These are phyloP conservation scores for Tylopilus subfusipes DNA, from an alignment of 768 basidiomycete species.

Conservation along the genomic window DNA sequence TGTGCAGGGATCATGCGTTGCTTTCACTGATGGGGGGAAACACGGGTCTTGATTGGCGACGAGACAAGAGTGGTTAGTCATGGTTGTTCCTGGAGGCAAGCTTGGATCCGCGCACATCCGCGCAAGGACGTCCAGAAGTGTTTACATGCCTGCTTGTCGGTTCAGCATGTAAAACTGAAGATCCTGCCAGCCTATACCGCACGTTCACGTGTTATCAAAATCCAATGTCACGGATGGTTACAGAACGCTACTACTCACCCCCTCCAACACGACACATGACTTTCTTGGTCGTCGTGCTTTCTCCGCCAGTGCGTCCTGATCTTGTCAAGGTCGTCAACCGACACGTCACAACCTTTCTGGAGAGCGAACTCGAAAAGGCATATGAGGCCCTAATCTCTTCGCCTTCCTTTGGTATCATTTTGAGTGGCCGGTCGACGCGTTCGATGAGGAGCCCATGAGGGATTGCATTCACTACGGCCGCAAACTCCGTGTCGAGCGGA, in stretches of 20 bases:
- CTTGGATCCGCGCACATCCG: neutral
- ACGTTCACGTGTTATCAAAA: constrained; percentile 1
- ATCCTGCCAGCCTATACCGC: constrained; percentile 68
- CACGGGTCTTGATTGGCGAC: neutral
- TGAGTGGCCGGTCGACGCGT: constrained; percentile 76
- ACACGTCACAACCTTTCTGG: constrained; percentile 73
- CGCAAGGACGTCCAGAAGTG: neutral
- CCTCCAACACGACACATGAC: constrained; percentile 91
- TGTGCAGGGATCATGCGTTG: constrained; percentile 22
- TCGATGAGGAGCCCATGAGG: constrained; percentile 75
- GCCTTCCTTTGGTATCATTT: constrained; percentile 59
- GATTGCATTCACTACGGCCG: constrained; percentile 67
- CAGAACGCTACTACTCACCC: constrained; percentile 46
- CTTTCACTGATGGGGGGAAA: constrained; percentile 12
- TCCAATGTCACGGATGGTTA: neutral
- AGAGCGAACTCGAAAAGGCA: constrained; percentile 69
- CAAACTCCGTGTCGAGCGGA: constrained; percentile 81
- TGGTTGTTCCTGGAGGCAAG: neutral
- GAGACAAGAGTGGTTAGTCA: neutral
- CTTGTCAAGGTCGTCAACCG: constrained; percentile 76
- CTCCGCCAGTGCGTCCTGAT: constrained; percentile 41
- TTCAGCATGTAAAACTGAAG: constrained; percentile 72
- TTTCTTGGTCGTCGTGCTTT: constrained; percentile 59
- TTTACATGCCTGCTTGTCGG: constrained; percentile 64
- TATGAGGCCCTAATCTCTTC: constrained; percentile 85